Base-by-base conservation (phyloP, 1,284 basidiomycete genomes). In the Meripilus lineatus region DNA sequence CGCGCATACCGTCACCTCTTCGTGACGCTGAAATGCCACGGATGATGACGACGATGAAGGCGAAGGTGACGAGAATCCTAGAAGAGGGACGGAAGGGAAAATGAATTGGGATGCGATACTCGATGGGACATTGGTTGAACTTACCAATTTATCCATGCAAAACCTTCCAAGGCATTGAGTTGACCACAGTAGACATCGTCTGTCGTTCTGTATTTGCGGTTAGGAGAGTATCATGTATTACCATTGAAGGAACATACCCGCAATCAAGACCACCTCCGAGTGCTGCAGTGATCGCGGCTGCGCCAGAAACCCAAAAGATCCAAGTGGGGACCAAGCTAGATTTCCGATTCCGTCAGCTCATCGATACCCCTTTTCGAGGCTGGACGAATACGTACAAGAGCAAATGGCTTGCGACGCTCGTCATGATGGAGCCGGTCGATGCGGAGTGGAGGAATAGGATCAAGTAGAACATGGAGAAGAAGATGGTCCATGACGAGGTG, bases 201-300 rank as follows among this genome's bases (percentile, higher is more conserved):
- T 8, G 62, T 67, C 24, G 68, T 68, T 40, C 38, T 51, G 30
- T 2, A n/a, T n/a, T n/a, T n/a, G n/a, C n/a, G n/a, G n/a, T n/a
- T n/a, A n/a, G n/a, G n/a, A n/a, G n/a, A n/a, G n/a, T n/a, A n/a
- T n/a, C n/a, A n/a, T n/a, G n/a, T n/a, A n/a, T n/a, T n/a, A n/a
- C n/a, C n/a, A n/a, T n/a, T n/a, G n/a, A n/a, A n/a, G 40, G 2
- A 7, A 71, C 71, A 40, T 58, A 79, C 81, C 54, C 58, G 75
- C 85, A 89, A 54, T 84, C 79, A 40, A 84, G 57, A 10, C 83
- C 76, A 18, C 85, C 85, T 13, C 79, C 78, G 21, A 86, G 67
- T 28, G 72, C 66, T 18, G 74, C 63, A 1, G 85, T 88, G 40
- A 89, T 74, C 15, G 80, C 74, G 2, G 81, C 79, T 3, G 84